A percentile compares a stretch with the other conserved stretches of the same genome.
These are phyloP conservation scores for Flueggea neowawraea DNA, from an alignment of 441 rosid genomes.

Conservation along the genomic window DNA sequence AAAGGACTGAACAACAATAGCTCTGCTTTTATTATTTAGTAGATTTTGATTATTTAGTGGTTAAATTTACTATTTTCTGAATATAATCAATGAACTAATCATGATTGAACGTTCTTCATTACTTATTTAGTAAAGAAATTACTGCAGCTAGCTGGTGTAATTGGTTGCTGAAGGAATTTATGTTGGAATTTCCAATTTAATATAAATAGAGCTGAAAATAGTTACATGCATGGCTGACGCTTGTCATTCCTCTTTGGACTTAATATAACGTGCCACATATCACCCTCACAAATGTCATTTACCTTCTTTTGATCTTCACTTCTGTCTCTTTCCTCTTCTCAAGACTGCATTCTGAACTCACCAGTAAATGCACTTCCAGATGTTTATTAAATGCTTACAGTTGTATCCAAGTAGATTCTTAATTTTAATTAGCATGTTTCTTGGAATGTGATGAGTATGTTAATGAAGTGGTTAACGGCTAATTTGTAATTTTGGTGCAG, in stretches of 20 bases:
- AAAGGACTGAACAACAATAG: too few species aligned
- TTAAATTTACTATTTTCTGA: too few species aligned
- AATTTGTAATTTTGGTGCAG: slow-evolving; percentile 27
- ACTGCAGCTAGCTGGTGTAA: background rate
- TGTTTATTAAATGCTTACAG: background rate
- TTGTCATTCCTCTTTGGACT: slow-evolving; percentile 8
- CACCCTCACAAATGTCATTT: background rate
- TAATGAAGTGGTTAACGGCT: background rate
- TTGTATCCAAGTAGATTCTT: too few species aligned
- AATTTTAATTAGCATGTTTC: too few species aligned
- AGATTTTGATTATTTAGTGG: too few species aligned
- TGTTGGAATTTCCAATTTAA: background rate
- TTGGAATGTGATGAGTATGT: background rate
- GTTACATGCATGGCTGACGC: slow-evolving; percentile 13
- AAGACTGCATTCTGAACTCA: background rate
- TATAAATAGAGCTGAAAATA: background rate
- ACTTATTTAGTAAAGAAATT: too few species aligned
- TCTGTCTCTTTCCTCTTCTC: background rate
- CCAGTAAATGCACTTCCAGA: background rate
- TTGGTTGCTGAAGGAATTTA: slow-evolving; percentile 1
- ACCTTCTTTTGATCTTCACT: background rate
- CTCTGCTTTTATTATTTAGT: too few species aligned
- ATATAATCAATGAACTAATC: too few species aligned
- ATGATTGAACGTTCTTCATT: too few species aligned
- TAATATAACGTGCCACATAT: slow-evolving; percentile 1